Conservation (phyloP, 148 eudicot species). For the Simmondsia chinensis region DNA sequence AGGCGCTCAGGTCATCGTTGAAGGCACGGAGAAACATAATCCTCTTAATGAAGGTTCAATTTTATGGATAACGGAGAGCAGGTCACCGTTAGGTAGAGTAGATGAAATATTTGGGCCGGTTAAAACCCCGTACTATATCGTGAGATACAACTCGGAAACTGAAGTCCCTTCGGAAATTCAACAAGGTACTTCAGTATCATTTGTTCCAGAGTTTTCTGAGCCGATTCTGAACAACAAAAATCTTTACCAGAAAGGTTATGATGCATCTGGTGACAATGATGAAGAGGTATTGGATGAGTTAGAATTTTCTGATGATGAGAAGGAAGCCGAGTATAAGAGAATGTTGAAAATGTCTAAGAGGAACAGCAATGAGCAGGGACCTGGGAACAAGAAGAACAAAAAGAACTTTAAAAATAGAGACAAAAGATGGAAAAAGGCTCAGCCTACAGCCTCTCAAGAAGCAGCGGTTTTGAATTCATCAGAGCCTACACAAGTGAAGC, state of each 20-base stretch:
- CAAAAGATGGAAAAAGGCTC: constrained; percentile 24
- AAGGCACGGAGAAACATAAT: constrained; percentile 77
- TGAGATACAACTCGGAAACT: constrained; percentile 74
- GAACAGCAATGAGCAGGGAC: constrained; percentile 33
- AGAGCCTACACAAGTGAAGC: constrained; percentile 23
- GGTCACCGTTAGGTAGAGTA: constrained; percentile 68
- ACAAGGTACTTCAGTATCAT: constrained; percentile 58
- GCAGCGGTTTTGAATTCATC: constrained; percentile 4
- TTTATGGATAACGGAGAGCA: constrained; percentile 72
- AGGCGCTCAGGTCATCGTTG: constrained; percentile 76
- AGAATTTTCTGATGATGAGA: constrained; percentile 92
- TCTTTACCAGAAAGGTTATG: constrained; percentile 88
- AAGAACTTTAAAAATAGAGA: constrained; percentile 31
- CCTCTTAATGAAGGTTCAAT: constrained; percentile 88
- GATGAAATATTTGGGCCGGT: constrained; percentile 99
- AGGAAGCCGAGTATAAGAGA: constrained; percentile 76
- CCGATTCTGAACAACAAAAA: constrained; percentile 56
- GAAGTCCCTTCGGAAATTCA: constrained; percentile 71
- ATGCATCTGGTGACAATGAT: constrained; percentile 89
- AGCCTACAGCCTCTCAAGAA: constrained; percentile 14
- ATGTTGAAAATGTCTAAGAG: constrained; percentile 64
- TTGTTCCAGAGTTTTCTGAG: constrained; percentile 66
- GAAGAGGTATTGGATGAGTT: constrained; percentile 62
- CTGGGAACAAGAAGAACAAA: constrained; percentile 28
- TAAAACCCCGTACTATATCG: constrained; percentile 71